Evolutionary conservation across 345 rosid genomes (phyloP).

Genomic region (Syzygium grande): DNA sequence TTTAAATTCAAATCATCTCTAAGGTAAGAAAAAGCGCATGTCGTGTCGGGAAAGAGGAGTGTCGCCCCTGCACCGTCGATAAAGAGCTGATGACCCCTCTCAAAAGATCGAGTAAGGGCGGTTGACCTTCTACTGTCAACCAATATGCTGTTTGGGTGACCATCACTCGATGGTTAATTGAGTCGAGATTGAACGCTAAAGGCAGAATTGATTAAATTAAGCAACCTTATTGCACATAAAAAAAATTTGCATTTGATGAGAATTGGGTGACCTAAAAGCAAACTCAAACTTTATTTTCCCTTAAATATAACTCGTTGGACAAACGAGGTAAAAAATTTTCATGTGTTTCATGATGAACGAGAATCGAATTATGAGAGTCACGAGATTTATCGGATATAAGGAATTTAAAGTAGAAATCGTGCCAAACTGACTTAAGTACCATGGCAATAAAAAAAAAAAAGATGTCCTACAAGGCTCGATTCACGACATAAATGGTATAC

Average conservation of each 20-base stretch:
- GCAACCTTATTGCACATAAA: neutral
- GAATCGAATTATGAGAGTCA: neutral
- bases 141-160: neutral
- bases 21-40: neutral
- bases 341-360: neutral
- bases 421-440: neutral
- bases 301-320: too few relatives aligned
- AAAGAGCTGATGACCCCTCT: neutral
- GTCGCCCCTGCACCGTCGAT: neutral
- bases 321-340: too few relatives aligned
- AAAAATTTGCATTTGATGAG: neutral
- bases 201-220: neutral
- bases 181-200: neutral
- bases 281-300: neutral
- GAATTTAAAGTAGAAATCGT: neutral
- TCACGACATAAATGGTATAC: rapidly evolving
- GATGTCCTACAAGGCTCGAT: neutral
- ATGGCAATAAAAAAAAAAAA: rapidly evolving
- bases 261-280: neutral
- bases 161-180: neutral
- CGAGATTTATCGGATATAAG: rapidly evolving
- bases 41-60: rapidly evolving
- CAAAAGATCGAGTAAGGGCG: neutral
- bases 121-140: rapidly evolving
- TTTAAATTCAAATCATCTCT: neutral